Evolutionary conservation across 768 basidiomycete genomes (phyloP), one percentile per base, ranked within the genome.

Genomic region (Mrakia gelida): DNA sequence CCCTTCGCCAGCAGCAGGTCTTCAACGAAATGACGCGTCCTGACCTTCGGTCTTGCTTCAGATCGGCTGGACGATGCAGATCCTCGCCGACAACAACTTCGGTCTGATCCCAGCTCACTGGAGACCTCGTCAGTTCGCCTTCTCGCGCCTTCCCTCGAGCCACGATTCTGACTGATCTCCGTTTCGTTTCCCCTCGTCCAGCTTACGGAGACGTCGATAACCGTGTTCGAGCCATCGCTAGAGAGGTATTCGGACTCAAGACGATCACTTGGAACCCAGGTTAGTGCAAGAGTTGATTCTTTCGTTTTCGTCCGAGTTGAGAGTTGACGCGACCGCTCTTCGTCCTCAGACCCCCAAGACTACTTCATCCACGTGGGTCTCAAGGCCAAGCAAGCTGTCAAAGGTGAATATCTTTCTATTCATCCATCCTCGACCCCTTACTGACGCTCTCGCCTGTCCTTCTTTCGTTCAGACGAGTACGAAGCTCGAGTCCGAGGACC

Each of bases 201-300:
- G 59, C 67, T 7, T 70, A 70, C 59, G 81, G 80, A 16, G 79
- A 81, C 45, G 79, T 80, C 65, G 95, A 98, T 82, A 88, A 88
- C 84, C 89, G 95, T 63, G 92, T 96, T 49, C 87, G 89, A 56
- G 90, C 94, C 5, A 92, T 98, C 81, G 95, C 95, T 41, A 86
- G 88, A 82, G 90, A 93, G 82, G 91, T 95, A 45, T 95, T 97
- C 82, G 93, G 92, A 38, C 84, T 98, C 80, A 87, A 87, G 32
- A 91, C 92, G 23, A 88, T 95, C 75, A 85, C 93, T 80, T 98
- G 95, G 95, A 95, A 96, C 84, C 89, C 67, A 18, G 59, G 59
- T 59, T 2, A 26, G 59, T n/a, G 4, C 38, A 3, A 38, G 38
- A 6, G 45, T 45, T 10, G 11, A 1, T 45, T 45, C 45, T 45